phyloP scores from a whole-genome alignment of 2,329 filamentous ascomycete species.

The Epichloe baconii region DNA sequence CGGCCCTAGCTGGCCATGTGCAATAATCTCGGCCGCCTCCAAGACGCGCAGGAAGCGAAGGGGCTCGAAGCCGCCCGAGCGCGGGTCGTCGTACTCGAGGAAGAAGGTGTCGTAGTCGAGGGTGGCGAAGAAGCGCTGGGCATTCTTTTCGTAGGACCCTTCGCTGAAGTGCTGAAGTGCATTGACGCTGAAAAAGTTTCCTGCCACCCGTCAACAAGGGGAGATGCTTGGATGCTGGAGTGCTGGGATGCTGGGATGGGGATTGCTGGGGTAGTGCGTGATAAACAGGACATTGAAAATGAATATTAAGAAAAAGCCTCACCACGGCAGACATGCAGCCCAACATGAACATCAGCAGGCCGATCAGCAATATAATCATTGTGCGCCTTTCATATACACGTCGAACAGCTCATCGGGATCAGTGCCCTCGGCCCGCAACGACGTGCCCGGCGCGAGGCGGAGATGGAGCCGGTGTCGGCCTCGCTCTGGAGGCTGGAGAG shows the following conservation, averaged over 20 bases:
- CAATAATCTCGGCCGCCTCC: conserved; percentile 51
- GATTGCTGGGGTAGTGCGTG: not conserved
- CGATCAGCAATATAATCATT: conserved; percentile 53
- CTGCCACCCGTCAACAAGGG: conserved; percentile 9
- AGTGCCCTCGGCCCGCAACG: conserved; percentile 42
- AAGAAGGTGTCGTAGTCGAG: conserved; percentile 48
- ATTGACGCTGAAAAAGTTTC: conserved; percentile 49
- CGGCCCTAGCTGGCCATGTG: conserved; percentile 47
- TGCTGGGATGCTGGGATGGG: too few species aligned
- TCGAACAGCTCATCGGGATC: conserved; percentile 53
- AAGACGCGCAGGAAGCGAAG: conserved; percentile 43
- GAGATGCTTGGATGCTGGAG: not conserved
- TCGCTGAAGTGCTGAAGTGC: conserved; percentile 53
- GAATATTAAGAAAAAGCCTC: not conserved
- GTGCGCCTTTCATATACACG: conserved; percentile 59
- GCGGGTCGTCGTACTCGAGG: conserved; percentile 45
- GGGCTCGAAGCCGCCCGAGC: conserved; percentile 49
- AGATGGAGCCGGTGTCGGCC: conserved; percentile 45
- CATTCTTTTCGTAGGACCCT: conserved; percentile 50
- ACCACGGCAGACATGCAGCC: conserved; percentile 47
- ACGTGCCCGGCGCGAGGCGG: conserved; percentile 35
- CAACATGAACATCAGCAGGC: conserved; percentile 54
- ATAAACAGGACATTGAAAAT: conserved; percentile 14
- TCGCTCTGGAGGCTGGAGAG: conserved; percentile 39
- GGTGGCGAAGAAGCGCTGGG: conserved; percentile 44